Percentiles rank a stretch among this genome's conserved stretches.
phyloP scores from a whole-genome alignment of 2,329 filamentous ascomycete genomes.

The Aspergillus persii region DNA sequence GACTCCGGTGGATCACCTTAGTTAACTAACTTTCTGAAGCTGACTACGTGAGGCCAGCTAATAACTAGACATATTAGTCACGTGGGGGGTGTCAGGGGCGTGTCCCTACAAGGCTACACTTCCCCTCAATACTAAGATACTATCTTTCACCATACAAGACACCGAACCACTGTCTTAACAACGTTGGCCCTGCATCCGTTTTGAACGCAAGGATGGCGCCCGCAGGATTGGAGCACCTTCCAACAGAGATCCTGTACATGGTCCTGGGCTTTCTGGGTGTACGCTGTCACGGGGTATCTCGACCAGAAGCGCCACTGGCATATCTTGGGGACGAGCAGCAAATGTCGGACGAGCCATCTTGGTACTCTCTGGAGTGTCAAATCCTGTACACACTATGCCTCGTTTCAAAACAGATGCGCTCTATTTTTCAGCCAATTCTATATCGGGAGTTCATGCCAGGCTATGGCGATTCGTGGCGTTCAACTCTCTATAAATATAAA shows the following conservation, averaged over 20 bases:
- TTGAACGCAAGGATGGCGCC: not conserved
- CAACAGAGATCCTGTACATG: not conserved
- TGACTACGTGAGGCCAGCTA: too few relatives aligned
- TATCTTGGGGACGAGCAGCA: not conserved
- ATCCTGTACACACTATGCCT: slow-evolving; percentile 18
- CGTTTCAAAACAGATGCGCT: slow-evolving; percentile 17
- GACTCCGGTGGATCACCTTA: too few relatives aligned
- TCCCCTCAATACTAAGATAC: too few relatives aligned
- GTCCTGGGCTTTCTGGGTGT: not conserved
- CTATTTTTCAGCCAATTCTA: slow-evolving; percentile 18
- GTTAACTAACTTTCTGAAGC: too few relatives aligned
- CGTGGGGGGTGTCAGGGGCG: too few relatives aligned
- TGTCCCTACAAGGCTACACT: too few relatives aligned
- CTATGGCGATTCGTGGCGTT: slow-evolving; percentile 23
- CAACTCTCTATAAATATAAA: slow-evolving; percentile 7
- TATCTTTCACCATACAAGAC: too few relatives aligned
- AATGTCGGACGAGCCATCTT: slow-evolving; percentile 12
- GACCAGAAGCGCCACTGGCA: not conserved
- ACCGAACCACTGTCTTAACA: too few relatives aligned
- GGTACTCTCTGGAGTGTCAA: slow-evolving; percentile 16
- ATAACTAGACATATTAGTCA: too few relatives aligned
- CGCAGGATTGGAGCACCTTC: not conserved
- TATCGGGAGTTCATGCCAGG: slow-evolving; percentile 24
- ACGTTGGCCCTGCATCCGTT: too few relatives aligned
- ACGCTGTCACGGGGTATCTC: not conserved